phyloP scores from a whole-genome alignment of 768 basidiomycete species.

The Boletus speciosus region DNA sequence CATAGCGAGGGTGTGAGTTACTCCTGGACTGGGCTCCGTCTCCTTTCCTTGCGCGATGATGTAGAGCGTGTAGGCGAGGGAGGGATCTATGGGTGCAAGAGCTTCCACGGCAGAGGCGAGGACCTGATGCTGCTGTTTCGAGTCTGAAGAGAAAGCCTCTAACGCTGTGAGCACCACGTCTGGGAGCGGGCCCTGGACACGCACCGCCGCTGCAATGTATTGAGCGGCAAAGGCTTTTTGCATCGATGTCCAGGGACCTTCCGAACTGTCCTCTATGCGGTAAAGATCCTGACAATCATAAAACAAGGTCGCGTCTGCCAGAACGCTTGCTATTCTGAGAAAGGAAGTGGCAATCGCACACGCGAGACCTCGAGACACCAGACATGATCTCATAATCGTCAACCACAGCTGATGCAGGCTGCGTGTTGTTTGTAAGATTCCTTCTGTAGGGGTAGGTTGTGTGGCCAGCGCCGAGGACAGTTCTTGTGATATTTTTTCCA shows the following conservation, averaged over 20 bases:
- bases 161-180: constrained; percentile 32
- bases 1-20: constrained; percentile 31
- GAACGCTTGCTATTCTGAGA: constrained; percentile 41
- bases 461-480: not conserved
- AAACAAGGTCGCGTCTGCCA: constrained; percentile 37
- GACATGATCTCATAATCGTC: constrained; percentile 15
- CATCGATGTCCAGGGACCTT: not conserved
- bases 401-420: constrained; percentile 44
- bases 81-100: constrained; percentile 28
- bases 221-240: constrained; percentile 17
- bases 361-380: constrained; percentile 31
- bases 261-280: constrained; percentile 22
- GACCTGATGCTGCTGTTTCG: constrained; percentile 27
- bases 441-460: not conserved
- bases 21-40: constrained; percentile 22
- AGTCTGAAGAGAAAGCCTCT: constrained; percentile 19
- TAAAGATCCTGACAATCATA: constrained; percentile 36
- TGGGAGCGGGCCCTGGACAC: constrained; percentile 28
- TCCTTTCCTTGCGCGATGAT: constrained; percentile 23
- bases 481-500: constrained; percentile 31
- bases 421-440: constrained; percentile 27
- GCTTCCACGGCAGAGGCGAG: constrained; percentile 17
- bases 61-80: constrained; percentile 35
- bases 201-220: constrained; percentile 27
- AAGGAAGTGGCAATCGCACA: constrained; percentile 40